Evolutionary conservation across 2,329 filamentous ascomycete genomes (phyloP).

Genomic region (Nigrospora sphaerica): DNA sequence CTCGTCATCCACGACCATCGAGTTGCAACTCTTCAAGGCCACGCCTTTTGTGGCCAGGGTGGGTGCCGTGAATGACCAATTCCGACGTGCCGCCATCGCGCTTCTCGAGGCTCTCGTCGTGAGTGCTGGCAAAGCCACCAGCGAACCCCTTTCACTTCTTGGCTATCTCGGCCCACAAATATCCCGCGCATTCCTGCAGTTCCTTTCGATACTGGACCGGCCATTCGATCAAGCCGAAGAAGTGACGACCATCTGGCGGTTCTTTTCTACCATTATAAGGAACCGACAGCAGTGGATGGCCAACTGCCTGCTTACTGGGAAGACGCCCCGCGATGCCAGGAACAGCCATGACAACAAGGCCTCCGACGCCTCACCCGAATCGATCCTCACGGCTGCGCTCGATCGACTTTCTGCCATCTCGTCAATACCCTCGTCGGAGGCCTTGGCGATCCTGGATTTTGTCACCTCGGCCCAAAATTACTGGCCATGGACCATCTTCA

Average conservation of each 20-base stretch:
- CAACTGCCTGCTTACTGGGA: conserved; percentile 83
- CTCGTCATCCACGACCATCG: conserved; percentile 57
- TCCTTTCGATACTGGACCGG: conserved; percentile 69
- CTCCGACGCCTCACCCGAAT: conserved; percentile 42
- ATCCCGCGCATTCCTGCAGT: conserved; percentile 74
- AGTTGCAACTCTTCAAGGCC: conserved; percentile 74
- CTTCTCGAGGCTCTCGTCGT: conserved; percentile 69
- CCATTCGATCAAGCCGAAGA: conserved; percentile 62
- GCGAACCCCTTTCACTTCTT: conserved; percentile 89
- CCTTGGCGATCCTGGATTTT: conserved; percentile 76
- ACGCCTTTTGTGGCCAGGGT: conserved; percentile 70
- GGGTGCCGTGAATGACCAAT: conserved; percentile 62
- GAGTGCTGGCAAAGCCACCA: conserved; percentile 55
- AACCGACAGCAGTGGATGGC: conserved; percentile 95
- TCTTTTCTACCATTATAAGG: conserved; percentile 79
- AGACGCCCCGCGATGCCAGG: conserved; percentile 70
- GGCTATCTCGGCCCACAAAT: conserved; percentile 79
- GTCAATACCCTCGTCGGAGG: conserved; percentile 55
- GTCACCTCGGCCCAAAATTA: conserved; percentile 84
- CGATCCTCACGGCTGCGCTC: conserved; percentile 69
- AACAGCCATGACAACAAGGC: conserved; percentile 47
- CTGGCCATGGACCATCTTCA: conserved; percentile 90
- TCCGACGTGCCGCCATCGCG: conserved; percentile 57
- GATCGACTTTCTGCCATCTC: conserved; percentile 61
- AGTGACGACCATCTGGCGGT: conserved; percentile 69